A percentile compares a stretch with the other conserved stretches of the same genome.
phyloP scores from a whole-genome alignment of 176 grass and related monocot species.

The Poa pratensis region DNA sequence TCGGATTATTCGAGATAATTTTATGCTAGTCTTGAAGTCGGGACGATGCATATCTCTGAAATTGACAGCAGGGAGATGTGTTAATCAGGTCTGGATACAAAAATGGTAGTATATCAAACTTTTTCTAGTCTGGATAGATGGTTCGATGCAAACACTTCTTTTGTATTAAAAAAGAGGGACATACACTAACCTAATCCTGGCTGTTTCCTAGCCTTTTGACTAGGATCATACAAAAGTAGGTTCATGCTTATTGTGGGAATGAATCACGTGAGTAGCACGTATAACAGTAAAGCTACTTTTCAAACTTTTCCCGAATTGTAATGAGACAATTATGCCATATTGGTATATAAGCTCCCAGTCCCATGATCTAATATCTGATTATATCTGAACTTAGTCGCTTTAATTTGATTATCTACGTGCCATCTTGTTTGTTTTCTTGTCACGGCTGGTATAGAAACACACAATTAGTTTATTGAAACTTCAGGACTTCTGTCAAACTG shows the following conservation, averaged over 20 bases:
- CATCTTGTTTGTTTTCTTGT: not conserved
- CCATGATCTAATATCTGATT: slow-evolving; percentile 17
- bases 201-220: slow-evolving; percentile 30
- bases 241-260: slow-evolving; percentile 34
- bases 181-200: slow-evolving; percentile 13
- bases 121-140: not conserved
- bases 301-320: not conserved
- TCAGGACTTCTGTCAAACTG: not conserved
- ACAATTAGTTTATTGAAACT: not conserved
- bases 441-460: not conserved
- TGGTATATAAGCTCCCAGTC: not conserved
- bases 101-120: slow-evolving; percentile 20
- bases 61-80: not conserved
- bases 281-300: slow-evolving; percentile 13
- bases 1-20: not conserved
- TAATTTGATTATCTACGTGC: not conserved
- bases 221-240: slow-evolving; percentile 10
- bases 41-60: not conserved
- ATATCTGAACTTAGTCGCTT: not conserved
- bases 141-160: slow-evolving; percentile 7
- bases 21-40: not conserved
- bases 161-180: slow-evolving; percentile 27
- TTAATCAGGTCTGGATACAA: slow-evolving; percentile 7
- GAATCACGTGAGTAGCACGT: not conserved
- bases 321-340: not conserved